Conservation (phyloP, 306 rosid genomes). For the Fragaria vesca region DNA sequence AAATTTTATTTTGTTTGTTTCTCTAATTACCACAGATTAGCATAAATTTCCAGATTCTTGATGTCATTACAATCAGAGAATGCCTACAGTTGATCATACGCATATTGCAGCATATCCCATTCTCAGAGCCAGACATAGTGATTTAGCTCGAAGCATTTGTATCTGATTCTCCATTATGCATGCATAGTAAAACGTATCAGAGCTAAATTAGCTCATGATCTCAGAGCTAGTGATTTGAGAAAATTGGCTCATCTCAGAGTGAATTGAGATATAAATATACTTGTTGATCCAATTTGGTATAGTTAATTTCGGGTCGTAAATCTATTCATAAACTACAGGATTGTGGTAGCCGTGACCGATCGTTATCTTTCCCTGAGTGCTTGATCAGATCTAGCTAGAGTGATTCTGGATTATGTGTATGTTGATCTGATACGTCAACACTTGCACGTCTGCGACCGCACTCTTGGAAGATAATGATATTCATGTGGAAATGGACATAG, state of each 20-base stretch:
- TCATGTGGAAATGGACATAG: neutral
- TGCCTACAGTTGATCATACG: neutral
- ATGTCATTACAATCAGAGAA: neutral
- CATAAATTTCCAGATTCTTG: neutral
- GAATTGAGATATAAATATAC: no score
- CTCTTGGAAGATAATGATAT: slow-evolving; percentile 10
- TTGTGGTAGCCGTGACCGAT: neutral
- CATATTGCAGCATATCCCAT: neutral
- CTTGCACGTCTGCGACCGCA: slow-evolving; percentile 3
- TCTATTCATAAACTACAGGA: neutral
- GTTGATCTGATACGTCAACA: neutral
- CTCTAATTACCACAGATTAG: neutral
- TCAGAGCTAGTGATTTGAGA: no score
- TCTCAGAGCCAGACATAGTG: neutral
- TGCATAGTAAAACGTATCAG: no score
- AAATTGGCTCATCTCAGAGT: no score
- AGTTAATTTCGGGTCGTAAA: neutral
- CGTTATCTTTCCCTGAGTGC: slow-evolving; percentile 3
- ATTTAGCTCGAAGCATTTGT: neutral
- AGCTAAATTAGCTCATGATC: no score
- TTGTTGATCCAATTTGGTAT: no score
- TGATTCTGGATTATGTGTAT: neutral
- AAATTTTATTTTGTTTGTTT: neutral
- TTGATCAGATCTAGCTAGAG: neutral
- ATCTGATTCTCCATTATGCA: neutral